These are phyloP conservation scores for Kwoniella sp. DNA, from an alignment of 768 basidiomycete species.

Conservation along the genomic window DNA sequence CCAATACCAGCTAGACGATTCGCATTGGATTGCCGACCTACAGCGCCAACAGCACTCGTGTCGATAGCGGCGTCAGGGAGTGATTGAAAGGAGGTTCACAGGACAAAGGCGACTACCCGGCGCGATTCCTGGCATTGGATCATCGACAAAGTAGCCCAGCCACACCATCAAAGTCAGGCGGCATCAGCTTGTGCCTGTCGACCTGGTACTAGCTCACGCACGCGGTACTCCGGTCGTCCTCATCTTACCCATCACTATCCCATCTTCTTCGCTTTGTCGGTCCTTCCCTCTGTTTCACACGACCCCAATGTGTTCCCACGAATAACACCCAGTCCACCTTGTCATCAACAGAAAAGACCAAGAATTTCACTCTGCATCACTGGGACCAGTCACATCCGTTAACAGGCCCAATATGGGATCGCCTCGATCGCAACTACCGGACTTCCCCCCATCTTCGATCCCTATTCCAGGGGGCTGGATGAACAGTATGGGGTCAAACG, in stretches of 20 bases:
- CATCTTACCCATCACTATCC: background rate
- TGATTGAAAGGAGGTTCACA: no score
- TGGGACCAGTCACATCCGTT: background rate
- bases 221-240: background rate
- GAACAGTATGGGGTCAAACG: conserved; percentile 24
- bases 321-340: background rate
- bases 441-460: conserved; percentile 8
- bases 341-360: background rate
- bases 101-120: no score
- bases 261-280: background rate
- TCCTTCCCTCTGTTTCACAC: background rate
- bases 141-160: no score
- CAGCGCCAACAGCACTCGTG: no score
- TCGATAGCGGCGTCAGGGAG: no score
- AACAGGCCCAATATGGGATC: background rate
- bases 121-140: no score
- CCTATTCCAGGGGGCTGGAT: conserved; percentile 19
- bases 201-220: no score
- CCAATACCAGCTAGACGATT: no score
- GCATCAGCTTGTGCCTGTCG: no score
- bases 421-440: background rate
- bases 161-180: no score
- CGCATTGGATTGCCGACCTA: no score
- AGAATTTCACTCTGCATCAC: background rate
- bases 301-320: background rate